Base-by-base conservation (phyloP, 768 basidiomycete species). In the Dacryopinax spathularia region DNA sequence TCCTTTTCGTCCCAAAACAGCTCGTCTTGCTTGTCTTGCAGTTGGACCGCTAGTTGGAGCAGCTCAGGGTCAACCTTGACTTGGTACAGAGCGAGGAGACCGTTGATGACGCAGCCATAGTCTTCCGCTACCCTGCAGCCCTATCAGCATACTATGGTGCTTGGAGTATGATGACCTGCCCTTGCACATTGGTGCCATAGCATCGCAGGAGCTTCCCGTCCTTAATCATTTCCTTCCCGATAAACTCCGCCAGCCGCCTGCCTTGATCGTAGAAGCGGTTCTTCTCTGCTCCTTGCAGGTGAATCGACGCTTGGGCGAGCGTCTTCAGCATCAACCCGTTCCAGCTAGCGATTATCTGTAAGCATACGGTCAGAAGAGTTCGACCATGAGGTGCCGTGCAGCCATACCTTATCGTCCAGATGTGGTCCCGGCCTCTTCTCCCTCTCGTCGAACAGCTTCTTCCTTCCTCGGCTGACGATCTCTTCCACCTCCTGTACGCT, bases 391-490 rank as follows among this genome's bases (percentile, higher is more conserved):
- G n/a, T n/a, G n/a, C n/a, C n/a, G n/a, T n/a, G n/a, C n/a, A n/a
- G n/a, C n/a, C n/a, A n/a, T n/a, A 56, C 48, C 62, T 78, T 78
- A 67, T 78, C 77, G 66, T 78, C 77, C 35, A 76, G 65, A 56
- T 76, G 76, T 9, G 77, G 77, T 20, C 73, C 66, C 15, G 76
- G 76, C 18, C 77, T 66, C 64, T 69, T 65, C 60, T 78, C 75
- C 5, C 76, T 68, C 36, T 70, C 67, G 13, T 68, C 65, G 36
- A 72, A 72, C 15, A 77, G 67, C 34, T 64, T 66, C 2, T 20
- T 60, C 35, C 73, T 63, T 13, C 65, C 68, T 5, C 62, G 37
- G 13, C 65, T 61, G 10, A 76, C 63, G 10, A 68, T 65, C 3
- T 34, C 25, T 33, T 66, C 65, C 1, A 73, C 70, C 18, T 74